These are phyloP conservation scores for Nemania abortiva DNA, from an alignment of 2,329 filamentous ascomycete species.

Conservation along the genomic window DNA sequence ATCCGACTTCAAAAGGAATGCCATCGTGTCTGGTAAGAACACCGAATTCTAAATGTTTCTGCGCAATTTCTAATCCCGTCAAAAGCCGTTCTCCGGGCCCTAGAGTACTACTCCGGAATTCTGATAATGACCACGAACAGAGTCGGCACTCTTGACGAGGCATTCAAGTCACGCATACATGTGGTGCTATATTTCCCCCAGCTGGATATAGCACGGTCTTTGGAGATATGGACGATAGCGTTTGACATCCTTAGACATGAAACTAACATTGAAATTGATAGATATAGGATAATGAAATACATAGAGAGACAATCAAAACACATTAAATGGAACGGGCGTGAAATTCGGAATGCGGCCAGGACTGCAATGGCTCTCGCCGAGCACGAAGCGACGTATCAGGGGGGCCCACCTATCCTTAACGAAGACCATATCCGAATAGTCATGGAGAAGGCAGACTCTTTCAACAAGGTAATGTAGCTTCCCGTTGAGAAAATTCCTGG, in stretches of 20 bases:
- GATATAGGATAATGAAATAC: background rate
- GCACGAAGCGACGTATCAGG: background rate
- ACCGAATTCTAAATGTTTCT: background rate
- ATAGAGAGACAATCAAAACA: background rate
- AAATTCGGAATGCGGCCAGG: background rate
- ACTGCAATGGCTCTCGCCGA: background rate
- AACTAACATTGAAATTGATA: background rate
- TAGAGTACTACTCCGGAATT: slow-evolving; percentile 18
- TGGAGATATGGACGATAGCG: background rate
- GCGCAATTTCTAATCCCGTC: background rate
- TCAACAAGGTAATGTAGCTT: background rate
- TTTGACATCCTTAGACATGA: background rate
- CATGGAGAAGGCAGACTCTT: background rate
- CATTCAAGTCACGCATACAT: slow-evolving; percentile 12
- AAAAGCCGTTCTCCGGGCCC: slow-evolving; percentile 6
- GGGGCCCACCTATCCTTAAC: background rate
- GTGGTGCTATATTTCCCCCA: background rate
- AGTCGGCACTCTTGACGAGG: slow-evolving; percentile 12
- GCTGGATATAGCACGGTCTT: background rate
- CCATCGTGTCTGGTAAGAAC: slow-evolving; percentile 8
- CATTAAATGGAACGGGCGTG: slow-evolving; percentile 4
- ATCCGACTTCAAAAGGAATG: slow-evolving; percentile 3
- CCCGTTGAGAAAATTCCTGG: no score
- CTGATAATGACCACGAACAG: slow-evolving; percentile 16
- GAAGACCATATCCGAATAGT: background rate